Conservation (phyloP, 2,329 filamentous ascomycete genomes). For the Cladorrhinum sp. region DNA sequence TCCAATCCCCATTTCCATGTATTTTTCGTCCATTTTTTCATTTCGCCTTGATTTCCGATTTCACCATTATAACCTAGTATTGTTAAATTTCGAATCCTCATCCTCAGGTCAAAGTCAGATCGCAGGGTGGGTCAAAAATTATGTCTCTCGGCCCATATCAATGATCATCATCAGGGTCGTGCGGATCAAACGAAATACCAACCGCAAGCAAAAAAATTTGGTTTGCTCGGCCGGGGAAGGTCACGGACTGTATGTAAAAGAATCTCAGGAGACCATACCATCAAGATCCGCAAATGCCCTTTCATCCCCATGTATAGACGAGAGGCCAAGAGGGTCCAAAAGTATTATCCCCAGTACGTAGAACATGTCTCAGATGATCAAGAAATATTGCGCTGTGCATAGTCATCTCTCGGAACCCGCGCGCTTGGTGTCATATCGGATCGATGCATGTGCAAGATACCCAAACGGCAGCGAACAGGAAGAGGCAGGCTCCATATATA, state of each 20-base stretch:
- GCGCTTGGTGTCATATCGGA: background rate
- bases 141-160: background rate
- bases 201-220: too few relatives aligned
- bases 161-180: background rate
- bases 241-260: background rate
- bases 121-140: background rate
- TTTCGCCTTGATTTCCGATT: too few relatives aligned
- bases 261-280: background rate
- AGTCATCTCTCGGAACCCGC: background rate
- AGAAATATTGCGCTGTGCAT: background rate
- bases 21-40: background rate
- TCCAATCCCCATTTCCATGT: background rate
- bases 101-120: background rate
- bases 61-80: too few relatives aligned
- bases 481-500: background rate
- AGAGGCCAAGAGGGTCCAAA: background rate
- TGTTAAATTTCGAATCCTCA: too few relatives aligned
- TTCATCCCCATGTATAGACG: background rate
- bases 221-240: background rate
- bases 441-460: background rate
- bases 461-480: background rate
- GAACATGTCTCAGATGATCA: background rate
- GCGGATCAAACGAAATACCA: background rate
- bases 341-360: background rate
- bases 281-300: background rate